Evolutionary conservation across 805 yeast species (phyloP).

Genomic region (Wickerhamiella galacta): DNA sequence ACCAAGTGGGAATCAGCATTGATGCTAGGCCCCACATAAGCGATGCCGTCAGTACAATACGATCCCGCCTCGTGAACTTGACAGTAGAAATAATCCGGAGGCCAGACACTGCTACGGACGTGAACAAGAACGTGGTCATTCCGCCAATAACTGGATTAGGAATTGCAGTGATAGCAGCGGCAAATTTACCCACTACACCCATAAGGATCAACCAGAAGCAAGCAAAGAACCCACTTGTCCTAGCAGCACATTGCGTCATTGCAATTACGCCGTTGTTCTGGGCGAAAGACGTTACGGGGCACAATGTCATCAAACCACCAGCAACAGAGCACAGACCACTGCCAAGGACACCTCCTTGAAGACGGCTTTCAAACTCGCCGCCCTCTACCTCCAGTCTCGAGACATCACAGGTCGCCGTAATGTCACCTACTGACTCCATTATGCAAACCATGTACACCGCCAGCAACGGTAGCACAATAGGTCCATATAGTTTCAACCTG

Average conservation of each 20-base stretch:
- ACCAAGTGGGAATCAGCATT: conserved; percentile 48
- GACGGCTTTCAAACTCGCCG: conserved; percentile 58
- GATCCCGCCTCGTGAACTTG: conserved; percentile 50
- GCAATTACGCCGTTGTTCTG: conserved; percentile 93
- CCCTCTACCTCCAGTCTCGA: conserved; percentile 77
- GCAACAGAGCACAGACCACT: conserved; percentile 71
- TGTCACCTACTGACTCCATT: conserved; percentile 92
- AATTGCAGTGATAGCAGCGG: conserved; percentile 74
- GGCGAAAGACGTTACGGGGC: conserved; percentile 88
- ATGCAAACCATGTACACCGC: conserved; percentile 68
- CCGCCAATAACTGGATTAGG: conserved; percentile 76
- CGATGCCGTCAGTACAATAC: conserved; percentile 53
- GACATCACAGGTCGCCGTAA: conserved; percentile 87
- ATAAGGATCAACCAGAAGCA: conserved; percentile 64
- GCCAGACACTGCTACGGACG: conserved; percentile 64
- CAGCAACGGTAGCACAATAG: conserved; percentile 68
- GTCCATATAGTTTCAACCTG: conserved; percentile 60
- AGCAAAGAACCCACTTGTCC: conserved; percentile 66
- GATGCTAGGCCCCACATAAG: conserved; percentile 54
- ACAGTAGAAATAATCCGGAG: conserved; percentile 40
- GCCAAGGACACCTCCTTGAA: conserved; percentile 85
- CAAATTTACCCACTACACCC: conserved; percentile 80
- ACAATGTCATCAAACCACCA: conserved; percentile 62
- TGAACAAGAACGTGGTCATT: conserved; percentile 64
- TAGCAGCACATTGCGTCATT: conserved; percentile 78